Percentiles rank a stretch among this genome's conserved stretches.
phyloP scores from a whole-genome alignment of 2,329 filamentous ascomycete genomes.

The Dissoconium aciculare region DNA sequence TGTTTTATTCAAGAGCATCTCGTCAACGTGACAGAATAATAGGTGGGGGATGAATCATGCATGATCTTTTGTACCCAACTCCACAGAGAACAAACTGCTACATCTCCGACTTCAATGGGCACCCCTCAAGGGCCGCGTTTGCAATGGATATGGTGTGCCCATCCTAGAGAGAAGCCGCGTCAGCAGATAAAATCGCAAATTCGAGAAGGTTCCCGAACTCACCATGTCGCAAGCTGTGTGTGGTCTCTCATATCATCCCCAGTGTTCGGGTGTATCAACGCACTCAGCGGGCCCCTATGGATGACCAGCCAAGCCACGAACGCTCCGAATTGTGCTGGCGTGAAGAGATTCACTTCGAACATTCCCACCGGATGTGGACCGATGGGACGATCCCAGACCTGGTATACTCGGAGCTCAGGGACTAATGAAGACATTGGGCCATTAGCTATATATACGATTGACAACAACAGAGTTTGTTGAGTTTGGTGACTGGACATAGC shows the following conservation, averaged over 20 bases:
- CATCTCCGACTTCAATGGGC: too few species aligned
- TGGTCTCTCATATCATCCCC: conserved; percentile 48
- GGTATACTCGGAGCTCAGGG: conserved; percentile 71
- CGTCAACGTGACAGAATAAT: too few species aligned
- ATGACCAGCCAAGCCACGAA: conserved; percentile 77
- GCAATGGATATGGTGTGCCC: conserved; percentile 49
- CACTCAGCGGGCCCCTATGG: conserved; percentile 65
- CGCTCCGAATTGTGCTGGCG: conserved; percentile 71
- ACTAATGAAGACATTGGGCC: conserved; percentile 35
- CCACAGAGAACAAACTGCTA: too few species aligned
- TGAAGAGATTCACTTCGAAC: conserved; percentile 87
- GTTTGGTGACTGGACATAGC: too few species aligned
- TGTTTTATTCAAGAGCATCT: too few species aligned
- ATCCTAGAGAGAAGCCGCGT: conserved; percentile 27
- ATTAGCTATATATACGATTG: not conserved
- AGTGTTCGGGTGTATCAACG: conserved; percentile 70
- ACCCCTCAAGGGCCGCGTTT: too few species aligned
- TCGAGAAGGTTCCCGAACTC: conserved; percentile 4
- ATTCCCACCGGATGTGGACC: conserved; percentile 74
- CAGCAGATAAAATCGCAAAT: not conserved
- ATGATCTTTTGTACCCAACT: too few species aligned
- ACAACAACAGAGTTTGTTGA: conserved; percentile 1
- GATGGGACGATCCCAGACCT: conserved; percentile 58
- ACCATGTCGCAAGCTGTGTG: conserved; percentile 54
- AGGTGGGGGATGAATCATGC: too few species aligned